These are phyloP conservation scores for Didymosphaeria variabile DNA, from an alignment of 2,329 filamentous ascomycete species.

Conservation along the genomic window DNA sequence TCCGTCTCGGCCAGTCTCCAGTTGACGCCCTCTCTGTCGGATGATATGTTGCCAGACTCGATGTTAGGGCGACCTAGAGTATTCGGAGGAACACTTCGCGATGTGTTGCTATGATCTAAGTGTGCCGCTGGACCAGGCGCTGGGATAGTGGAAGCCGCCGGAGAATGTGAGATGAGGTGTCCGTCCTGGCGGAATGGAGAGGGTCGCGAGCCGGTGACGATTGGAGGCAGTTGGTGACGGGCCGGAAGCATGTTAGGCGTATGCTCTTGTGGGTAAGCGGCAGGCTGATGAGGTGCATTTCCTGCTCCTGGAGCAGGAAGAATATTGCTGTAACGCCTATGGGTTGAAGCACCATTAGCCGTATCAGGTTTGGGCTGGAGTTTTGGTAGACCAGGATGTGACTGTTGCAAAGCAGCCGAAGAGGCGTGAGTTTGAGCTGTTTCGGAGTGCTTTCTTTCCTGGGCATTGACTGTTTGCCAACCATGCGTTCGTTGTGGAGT, in stretches of 20 bases:
- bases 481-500: neutral
- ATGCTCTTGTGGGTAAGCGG: conserved; percentile 81
- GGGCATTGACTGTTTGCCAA: conserved; percentile 9
- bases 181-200: conserved; percentile 62
- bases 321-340: conserved; percentile 12
- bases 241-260: conserved; percentile 73
- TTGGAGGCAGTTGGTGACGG: conserved; percentile 78
- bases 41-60: conserved; percentile 7
- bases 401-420: neutral
- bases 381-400: neutral
- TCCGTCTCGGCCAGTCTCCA: conserved; percentile 8
- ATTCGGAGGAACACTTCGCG: neutral
- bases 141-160: neutral
- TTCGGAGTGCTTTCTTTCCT: neutral
- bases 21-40: conserved; percentile 11
- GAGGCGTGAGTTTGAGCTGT: neutral
- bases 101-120: neutral
- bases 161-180: neutral
- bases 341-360: neutral
- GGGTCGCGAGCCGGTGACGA: conserved; percentile 64
- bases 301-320: conserved; percentile 50
- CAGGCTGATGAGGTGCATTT: conserved; percentile 66
- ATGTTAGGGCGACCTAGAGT: neutral
- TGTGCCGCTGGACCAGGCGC: neutral
- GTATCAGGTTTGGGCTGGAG: conserved; percentile 1